These are phyloP conservation scores for Phytophthora aleatoria DNA, from an alignment of 352 stramenopile species.

Conservation along the genomic window DNA sequence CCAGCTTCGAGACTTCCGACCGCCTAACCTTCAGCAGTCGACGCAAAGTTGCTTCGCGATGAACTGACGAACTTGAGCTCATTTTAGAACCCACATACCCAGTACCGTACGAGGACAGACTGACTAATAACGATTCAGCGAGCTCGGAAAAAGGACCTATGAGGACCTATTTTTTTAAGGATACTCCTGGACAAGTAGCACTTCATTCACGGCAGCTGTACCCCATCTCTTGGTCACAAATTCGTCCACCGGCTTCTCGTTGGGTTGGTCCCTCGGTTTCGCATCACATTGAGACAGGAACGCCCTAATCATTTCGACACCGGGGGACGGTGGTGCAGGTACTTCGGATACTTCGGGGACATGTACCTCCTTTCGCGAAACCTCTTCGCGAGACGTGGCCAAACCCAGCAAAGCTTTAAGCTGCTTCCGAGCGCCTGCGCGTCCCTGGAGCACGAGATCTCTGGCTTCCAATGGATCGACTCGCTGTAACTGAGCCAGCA, in stretches of 20 bases:
- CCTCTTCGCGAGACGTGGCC: slow-evolving; percentile 20
- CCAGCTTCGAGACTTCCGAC: too few species aligned
- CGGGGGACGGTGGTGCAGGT: not conserved
- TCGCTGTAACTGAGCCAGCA: slow-evolving; percentile 46
- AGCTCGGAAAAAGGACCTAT: too few species aligned
- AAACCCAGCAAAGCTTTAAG: slow-evolving; percentile 23
- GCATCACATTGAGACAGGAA: slow-evolving; percentile 9
- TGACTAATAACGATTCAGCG: too few species aligned
- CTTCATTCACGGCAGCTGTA: not conserved
- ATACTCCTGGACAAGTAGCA: not conserved
- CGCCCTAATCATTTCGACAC: slow-evolving; percentile 10
- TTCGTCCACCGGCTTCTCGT: not conserved
- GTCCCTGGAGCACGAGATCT: slow-evolving; percentile 47
- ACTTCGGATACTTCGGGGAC: not conserved
- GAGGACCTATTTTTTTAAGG: not conserved
- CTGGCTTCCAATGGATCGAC: slow-evolving; percentile 63
- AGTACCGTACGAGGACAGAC: too few species aligned
- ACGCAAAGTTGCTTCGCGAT: too few species aligned
- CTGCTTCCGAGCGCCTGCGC: slow-evolving; percentile 39
- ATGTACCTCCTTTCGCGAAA: not conserved
- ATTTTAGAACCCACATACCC: too few species aligned
- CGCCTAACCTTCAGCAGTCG: too few species aligned
- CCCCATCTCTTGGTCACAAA: not conserved
- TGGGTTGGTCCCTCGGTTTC: slow-evolving; percentile 4
- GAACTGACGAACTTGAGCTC: too few species aligned